Evolutionary conservation across 257 asterid species (phyloP), one percentile per base, ranked within the genome.

Genomic region (Ilex aquifolium): DNA sequence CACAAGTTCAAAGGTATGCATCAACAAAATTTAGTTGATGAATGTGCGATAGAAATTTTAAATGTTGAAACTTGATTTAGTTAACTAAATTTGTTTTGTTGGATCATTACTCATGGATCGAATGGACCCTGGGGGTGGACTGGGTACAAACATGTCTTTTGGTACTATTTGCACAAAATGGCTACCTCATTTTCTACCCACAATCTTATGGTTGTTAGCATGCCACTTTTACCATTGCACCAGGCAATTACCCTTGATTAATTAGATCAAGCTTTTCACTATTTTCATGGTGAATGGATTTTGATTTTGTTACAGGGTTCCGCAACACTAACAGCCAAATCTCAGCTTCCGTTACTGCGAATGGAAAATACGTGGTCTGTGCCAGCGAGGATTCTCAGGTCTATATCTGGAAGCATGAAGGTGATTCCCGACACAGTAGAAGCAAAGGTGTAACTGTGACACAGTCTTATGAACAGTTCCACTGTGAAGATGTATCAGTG

Each of bases 341-440:
- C 32, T 90, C 97, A 50, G 96, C 96, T 59, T 93, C 97, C 32
- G 70, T 93, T 57, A 76, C 95, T 57, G 82, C 97, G 16, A 80
- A 87, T 42, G 97, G 99, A 2, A 93, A 83, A 73, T 83, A 93
- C 55, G 90, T 80, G 31, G 76, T 93, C 60, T 83, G 92, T 48
- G 99, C 99, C 42, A 93, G 99, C 42, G 99, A 90, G 80, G 99
- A 82, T 76, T 93, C 99, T 4, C 74, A 76, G 42, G 96, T 93
- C n/a, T 90, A 87, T 57, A 77, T 93, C 30, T 93, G 99, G 99
- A 90, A 84, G 71, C 96, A 93, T 29, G 97, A 90, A 79, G 82
- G 79, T 44, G 89, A 82, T 71, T 77, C 96, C 48, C 88, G 85
- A 57, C 88, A 97, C 30, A 84, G 83, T 73, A 79, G 97, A 78